These are phyloP conservation scores for Cicer chorassanicum DNA, from an alignment of 306 rosid species.

Conservation along the genomic window DNA sequence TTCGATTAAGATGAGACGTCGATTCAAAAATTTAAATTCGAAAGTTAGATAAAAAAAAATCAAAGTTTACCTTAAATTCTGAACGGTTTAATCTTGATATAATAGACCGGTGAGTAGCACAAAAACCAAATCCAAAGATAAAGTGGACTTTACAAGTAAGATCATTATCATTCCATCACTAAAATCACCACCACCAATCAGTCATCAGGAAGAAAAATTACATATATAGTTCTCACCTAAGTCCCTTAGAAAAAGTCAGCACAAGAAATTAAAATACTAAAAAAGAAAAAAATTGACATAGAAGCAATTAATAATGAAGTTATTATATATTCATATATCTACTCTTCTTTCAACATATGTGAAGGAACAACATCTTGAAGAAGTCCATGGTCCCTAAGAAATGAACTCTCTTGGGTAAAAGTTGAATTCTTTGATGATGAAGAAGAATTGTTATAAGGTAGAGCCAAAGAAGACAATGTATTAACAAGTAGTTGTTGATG, in stretches of 20 bases:
- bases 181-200: conserved; percentile 54
- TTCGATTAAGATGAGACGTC: too few relatives aligned
- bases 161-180: conserved; percentile 34
- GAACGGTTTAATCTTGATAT: too few relatives aligned
- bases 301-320: conserved; percentile 37
- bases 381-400: conserved; percentile 67
- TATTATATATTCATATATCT: conserved; percentile 32
- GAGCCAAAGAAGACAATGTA: conserved; percentile 47
- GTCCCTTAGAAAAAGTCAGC: conserved; percentile 50
- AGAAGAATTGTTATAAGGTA: conserved; percentile 40
- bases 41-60: too few relatives aligned
- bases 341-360: conserved; percentile 68
- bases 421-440: conserved; percentile 33
- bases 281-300: conserved; percentile 39
- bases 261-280: neutral
- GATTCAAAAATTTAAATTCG: too few relatives aligned
- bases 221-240: conserved; percentile 48
- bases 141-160: conserved; percentile 52
- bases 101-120: too few relatives aligned
- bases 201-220: conserved; percentile 49
- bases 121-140: neutral
- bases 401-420: conserved; percentile 54
- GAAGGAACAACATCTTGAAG: conserved; percentile 84
- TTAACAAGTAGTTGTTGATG: conserved; percentile 44
- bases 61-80: too few relatives aligned